These are phyloP conservation scores for Fusarium sp. DNA, from an alignment of 2,329 filamentous ascomycete species.

Conservation along the genomic window DNA sequence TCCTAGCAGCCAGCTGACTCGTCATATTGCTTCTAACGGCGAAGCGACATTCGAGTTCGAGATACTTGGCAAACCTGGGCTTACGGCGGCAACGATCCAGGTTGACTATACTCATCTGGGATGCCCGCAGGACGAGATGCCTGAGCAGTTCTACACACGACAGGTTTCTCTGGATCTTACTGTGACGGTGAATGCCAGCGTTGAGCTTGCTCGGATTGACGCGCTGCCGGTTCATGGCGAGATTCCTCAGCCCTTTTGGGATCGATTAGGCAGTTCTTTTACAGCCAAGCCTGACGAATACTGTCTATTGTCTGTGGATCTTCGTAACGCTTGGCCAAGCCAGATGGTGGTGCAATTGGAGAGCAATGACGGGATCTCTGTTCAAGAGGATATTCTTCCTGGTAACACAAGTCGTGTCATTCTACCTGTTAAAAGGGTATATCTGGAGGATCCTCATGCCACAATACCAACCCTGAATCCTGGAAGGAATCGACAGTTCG, in stretches of 20 bases:
- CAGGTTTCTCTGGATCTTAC: slow-evolving; percentile 84
- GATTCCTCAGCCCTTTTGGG: slow-evolving; percentile 73
- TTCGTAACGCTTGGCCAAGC: slow-evolving; percentile 91
- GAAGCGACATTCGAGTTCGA: slow-evolving; percentile 83
- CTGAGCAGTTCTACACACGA: slow-evolving; percentile 83
- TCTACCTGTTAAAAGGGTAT: slow-evolving; percentile 80
- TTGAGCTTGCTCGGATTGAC: slow-evolving; percentile 85
- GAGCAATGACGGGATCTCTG: slow-evolving; percentile 61
- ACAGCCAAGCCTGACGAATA: slow-evolving; percentile 68
- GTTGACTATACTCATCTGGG: slow-evolving; percentile 90
- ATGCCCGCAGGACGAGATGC: slow-evolving; percentile 73
- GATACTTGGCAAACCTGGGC: slow-evolving; percentile 85
- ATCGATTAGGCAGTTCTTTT: slow-evolving; percentile 54
- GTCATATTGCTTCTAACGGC: slow-evolving; percentile 74
- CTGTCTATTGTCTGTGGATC: slow-evolving; percentile 83
- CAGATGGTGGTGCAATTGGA: slow-evolving; percentile 76
- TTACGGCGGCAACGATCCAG: slow-evolving; percentile 83
- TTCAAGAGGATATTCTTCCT: slow-evolving; percentile 71
- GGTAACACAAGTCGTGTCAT: slow-evolving; percentile 80
- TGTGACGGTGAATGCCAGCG: slow-evolving; percentile 90
- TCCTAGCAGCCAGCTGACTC: slow-evolving; percentile 64
- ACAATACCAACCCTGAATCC: slow-evolving; percentile 85
- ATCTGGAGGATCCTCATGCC: slow-evolving; percentile 80
- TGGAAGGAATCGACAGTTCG: slow-evolving; percentile 88
- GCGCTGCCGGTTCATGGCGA: slow-evolving; percentile 78